Percentiles rank a stretch among this genome's conserved stretches.
Evolutionary conservation across 2,329 filamentous ascomycete species (phyloP).

Genomic region (Fusarium sp.): DNA sequence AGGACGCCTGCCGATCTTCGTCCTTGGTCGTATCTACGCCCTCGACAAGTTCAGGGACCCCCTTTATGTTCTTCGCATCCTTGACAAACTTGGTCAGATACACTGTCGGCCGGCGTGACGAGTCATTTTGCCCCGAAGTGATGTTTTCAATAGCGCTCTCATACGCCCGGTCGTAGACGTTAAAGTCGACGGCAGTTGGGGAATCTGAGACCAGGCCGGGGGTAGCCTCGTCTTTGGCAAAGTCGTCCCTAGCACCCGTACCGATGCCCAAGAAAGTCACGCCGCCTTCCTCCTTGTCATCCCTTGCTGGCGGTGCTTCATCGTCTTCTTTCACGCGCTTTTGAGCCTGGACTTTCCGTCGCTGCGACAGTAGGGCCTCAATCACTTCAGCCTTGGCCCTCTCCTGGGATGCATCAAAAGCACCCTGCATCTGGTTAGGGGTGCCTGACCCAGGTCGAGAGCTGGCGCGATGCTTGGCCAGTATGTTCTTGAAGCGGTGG

Average conservation of each 20-base stretch:
- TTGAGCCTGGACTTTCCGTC: conserved; percentile 54
- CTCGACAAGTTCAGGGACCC: conserved; percentile 49
- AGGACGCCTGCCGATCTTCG: conserved; percentile 13
- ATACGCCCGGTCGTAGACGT: conserved; percentile 91
- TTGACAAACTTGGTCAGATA: conserved; percentile 63
- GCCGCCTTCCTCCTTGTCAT: conserved; percentile 68
- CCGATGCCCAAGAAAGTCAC: conserved; percentile 83
- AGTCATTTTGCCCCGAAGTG: conserved; percentile 50
- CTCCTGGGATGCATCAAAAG: conserved; percentile 45
- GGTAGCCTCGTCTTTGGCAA: conserved; percentile 52
- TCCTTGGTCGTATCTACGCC: conserved; percentile 25
- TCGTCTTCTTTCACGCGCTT: conserved; percentile 48
- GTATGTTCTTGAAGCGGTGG: conserved; percentile 83
- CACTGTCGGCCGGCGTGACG: conserved; percentile 55
- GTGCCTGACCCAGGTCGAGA: conserved; percentile 21
- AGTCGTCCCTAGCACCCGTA: conserved; percentile 66
- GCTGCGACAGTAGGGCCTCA: conserved; percentile 60
- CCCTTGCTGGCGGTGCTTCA: conserved; percentile 64
- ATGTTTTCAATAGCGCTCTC: conserved; percentile 82
- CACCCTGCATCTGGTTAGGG: conserved; percentile 9
- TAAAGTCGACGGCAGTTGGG: conserved; percentile 84
- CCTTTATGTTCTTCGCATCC: conserved; percentile 55
- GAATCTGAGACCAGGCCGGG: conserved; percentile 80
- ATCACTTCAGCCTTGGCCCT: conserved; percentile 60
- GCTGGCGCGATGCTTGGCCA: conserved; percentile 53